These are phyloP conservation scores for Pleurotus salmoneostramineus DNA, from an alignment of 768 basidiomycete species.

Conservation along the genomic window DNA sequence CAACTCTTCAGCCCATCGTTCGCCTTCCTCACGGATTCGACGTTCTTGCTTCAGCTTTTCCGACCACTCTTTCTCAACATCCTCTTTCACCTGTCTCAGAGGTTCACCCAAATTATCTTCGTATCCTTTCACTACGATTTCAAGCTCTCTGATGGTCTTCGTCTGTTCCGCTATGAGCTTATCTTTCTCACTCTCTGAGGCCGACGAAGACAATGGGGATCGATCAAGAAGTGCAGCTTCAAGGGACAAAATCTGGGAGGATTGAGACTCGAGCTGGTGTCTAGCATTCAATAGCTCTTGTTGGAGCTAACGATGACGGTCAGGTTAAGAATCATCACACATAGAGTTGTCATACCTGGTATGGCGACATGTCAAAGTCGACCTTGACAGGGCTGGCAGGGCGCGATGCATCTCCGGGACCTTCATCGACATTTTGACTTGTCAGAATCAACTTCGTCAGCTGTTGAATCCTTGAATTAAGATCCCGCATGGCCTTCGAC, in stretches of 20 bases:
- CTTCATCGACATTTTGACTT: slow-evolving; percentile 76
- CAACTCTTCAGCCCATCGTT: slow-evolving; percentile 70
- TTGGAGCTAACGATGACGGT: slow-evolving; percentile 53
- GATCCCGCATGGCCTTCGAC: slow-evolving; percentile 78
- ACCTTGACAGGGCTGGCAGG: slow-evolving; percentile 84
- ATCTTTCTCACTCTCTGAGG: slow-evolving; percentile 72
- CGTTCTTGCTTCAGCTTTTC: slow-evolving; percentile 56
- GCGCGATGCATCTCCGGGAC: slow-evolving; percentile 63
- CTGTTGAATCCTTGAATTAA: slow-evolving; percentile 77
- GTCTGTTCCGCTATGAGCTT: slow-evolving; percentile 67
- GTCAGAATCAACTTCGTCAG: slow-evolving; percentile 83
- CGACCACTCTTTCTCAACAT: slow-evolving; percentile 73
- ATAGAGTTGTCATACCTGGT: slow-evolving; percentile 48
- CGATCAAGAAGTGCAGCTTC: slow-evolving; percentile 74
- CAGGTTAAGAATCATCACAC: not conserved
- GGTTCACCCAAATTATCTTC: slow-evolving; percentile 74
- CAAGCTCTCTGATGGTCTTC: slow-evolving; percentile 75
- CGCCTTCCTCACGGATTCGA: slow-evolving; percentile 61
- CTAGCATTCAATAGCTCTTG: slow-evolving; percentile 82
- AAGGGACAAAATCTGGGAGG: slow-evolving; percentile 78
- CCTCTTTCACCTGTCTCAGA: slow-evolving; percentile 59
- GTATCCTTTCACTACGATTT: slow-evolving; percentile 64
- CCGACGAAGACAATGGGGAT: slow-evolving; percentile 60
- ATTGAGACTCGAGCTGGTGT: slow-evolving; percentile 75
- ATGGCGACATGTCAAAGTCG: slow-evolving; percentile 87